Base-by-base conservation (phyloP, 2,329 filamentous ascomycete genomes). In the Myotisia sp. region DNA sequence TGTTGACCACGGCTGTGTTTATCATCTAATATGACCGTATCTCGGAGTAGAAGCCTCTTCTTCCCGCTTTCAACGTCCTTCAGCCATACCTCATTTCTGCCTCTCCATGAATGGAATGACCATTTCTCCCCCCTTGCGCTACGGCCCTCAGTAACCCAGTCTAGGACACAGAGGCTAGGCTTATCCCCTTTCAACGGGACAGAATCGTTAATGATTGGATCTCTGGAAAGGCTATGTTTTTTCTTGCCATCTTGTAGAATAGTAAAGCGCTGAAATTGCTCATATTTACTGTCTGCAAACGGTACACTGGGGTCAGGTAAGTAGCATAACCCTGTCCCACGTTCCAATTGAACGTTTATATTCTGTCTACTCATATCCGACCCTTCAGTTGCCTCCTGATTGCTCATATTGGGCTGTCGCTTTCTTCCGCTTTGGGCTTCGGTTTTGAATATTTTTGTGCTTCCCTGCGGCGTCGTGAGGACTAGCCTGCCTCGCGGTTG, bases 361-460 rank as follows among this genome's bases (percentile, higher is more conserved):
- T 51, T 51, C 47, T 73, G 69, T 21, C 56, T 50, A 20, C 63
- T 68, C 39, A 64, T 55, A 29, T 55, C 49, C 17, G 48, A 47
- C 13, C 29, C 29, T 9, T 33, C 29, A 13, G 14, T 16, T 14
- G 28, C 13, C 16, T 19, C 12, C 12, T 6, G 22, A 9, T 13
- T 19, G 14, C 21, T 17, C 37, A 5, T 60, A 37, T 31, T 50
- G 53, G 32, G 23, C 32, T 37, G 36, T 36, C 43, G 69, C 60
- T 22, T 59, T 59, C 36, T 64, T 61, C 47, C 7, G 43, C 45
- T 19, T 47, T 47, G 47, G 14, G 47, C 44, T 10, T 30, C 71
- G 56, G 84, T 80, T 53, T 90, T 92, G 70, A 93, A 95, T 47
- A 98, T 76, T 62, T 95, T 98, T 40, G 90, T 95, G 58, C 85